phyloP scores from a whole-genome alignment of 2,329 filamentous ascomycete genomes.

The Cordyceps fumosorosea region DNA sequence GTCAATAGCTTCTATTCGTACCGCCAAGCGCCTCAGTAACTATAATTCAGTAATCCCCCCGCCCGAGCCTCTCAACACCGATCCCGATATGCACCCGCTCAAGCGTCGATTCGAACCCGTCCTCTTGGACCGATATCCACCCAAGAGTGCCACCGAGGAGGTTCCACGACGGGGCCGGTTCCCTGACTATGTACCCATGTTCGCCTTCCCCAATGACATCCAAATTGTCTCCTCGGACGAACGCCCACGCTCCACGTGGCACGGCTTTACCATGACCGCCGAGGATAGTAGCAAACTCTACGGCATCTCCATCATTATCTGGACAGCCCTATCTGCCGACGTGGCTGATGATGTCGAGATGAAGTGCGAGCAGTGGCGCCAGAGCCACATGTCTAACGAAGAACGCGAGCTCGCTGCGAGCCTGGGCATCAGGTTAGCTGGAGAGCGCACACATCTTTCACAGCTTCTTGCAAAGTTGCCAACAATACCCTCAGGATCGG shows the following conservation, averaged over 20 bases:
- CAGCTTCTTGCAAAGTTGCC: constrained; percentile 79
- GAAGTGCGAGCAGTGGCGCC: constrained; percentile 79
- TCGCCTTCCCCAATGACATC: constrained; percentile 97
- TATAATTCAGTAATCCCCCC: constrained; percentile 97
- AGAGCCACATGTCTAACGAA: constrained; percentile 79
- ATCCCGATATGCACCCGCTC: constrained; percentile 91
- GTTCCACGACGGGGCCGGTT: constrained; percentile 74
- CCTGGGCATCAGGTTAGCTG: constrained; percentile 78
- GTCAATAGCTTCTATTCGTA: constrained; percentile 56
- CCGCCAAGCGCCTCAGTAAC: constrained; percentile 83
- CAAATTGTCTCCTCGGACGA: constrained; percentile 94
- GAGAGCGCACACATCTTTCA: constrained; percentile 83
- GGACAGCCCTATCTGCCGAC: constrained; percentile 77
- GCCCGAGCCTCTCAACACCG: constrained; percentile 81
- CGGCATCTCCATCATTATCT: constrained; percentile 84
- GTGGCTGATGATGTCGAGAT: constrained; percentile 79
- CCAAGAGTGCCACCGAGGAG: constrained; percentile 75
- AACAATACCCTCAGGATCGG: constrained; percentile 69
- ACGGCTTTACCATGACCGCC: constrained; percentile 96
- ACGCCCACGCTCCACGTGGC: constrained; percentile 92
- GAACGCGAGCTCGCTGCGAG: constrained; percentile 90
- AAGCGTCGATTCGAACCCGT: constrained; percentile 93
- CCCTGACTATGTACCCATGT: constrained; percentile 98
- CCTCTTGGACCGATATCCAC: constrained; percentile 89
- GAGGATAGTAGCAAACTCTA: constrained; percentile 89